These are phyloP conservation scores for Tritrichomonas musculus DNA, from an alignment of 208 protist species.

Conservation along the genomic window DNA sequence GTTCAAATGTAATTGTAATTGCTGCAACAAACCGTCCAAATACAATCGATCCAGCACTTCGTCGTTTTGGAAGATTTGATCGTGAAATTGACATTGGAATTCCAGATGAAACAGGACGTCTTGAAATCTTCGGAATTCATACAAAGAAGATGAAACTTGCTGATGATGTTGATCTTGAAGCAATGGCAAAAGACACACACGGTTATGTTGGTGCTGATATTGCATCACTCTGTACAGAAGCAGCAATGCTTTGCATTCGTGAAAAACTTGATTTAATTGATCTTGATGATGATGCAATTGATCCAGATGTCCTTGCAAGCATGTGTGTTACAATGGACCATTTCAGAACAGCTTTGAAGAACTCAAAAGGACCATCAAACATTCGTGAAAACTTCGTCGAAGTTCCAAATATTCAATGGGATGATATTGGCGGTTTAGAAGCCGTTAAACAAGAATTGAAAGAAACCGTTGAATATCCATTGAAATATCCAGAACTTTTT, in stretches of 20 bases:
- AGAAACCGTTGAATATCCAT: conserved; percentile 97
- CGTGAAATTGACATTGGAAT: conserved; percentile 99
- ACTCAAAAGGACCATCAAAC: conserved; percentile 90
- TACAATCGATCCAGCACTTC: conserved; percentile 94
- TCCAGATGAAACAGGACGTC: conserved; percentile 82
- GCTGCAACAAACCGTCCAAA: conserved; percentile 99
- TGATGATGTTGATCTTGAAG: conserved; percentile 78
- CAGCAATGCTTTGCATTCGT: conserved; percentile 98
- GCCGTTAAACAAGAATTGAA: conserved; percentile 93
- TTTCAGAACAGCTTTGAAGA: conserved; percentile 80
- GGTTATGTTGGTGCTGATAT: conserved; percentile 98
- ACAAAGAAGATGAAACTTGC: conserved; percentile 99
- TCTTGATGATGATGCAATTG: conserved; percentile 13
- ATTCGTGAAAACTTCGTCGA: conserved; percentile 94
- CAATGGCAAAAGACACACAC: conserved; percentile 73
- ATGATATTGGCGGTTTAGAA: conserved; percentile 97
- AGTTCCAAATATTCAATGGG: conserved; percentile 96
- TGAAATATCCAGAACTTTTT: conserved; percentile 97
- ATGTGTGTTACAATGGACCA: conserved; percentile 66
- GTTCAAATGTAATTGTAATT: conserved; percentile 97
- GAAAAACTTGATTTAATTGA: conserved; percentile 86
- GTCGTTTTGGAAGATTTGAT: conserved; percentile 98
- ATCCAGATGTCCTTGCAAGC: not conserved
- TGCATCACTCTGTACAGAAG: conserved; percentile 96
- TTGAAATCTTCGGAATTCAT: conserved; percentile 94